A percentile compares a stretch with the other conserved stretches of the same genome.
phyloP scores from a whole-genome alignment of 768 basidiomycete genomes.

The Cyathus striatus region DNA sequence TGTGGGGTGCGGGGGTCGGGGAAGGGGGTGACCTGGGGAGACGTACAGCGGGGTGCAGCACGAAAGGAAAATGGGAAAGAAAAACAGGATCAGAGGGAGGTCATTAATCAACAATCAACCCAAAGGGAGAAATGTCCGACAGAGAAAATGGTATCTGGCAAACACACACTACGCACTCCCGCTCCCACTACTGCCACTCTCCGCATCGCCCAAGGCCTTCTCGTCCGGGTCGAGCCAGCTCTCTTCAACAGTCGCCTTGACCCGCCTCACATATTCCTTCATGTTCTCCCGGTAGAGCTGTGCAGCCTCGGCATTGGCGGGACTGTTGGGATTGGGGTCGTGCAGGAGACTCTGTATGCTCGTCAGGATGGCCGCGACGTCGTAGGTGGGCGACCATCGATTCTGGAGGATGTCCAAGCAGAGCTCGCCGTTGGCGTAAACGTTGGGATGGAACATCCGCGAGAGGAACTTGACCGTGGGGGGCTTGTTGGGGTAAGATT shows the following conservation, averaged over 20 bases:
- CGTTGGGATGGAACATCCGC: constrained; percentile 98
- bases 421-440: constrained; percentile 96
- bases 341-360: constrained; percentile 93
- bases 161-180: too few species aligned
- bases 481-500: constrained; percentile 98
- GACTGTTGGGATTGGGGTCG: constrained; percentile 97
- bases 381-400: constrained; percentile 98
- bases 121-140: too few species aligned
- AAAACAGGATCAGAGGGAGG: too few species aligned
- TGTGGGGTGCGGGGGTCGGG: too few species aligned
- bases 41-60: too few species aligned
- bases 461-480: constrained; percentile 97
- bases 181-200: not conserved
- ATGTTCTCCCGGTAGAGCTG: constrained; percentile 95
- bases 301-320: constrained; percentile 97
- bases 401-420: constrained; percentile 99
- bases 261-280: constrained; percentile 95
- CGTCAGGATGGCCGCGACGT: constrained; percentile 96
- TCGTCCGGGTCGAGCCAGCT: constrained; percentile 90
- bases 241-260: constrained; percentile 91
- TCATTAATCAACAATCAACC: too few species aligned
- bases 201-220: constrained; percentile 23
- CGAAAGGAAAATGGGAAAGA: too few species aligned
- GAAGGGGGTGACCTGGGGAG: too few species aligned
- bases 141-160: too few species aligned